Evolutionary conservation across 73 alveolate species (phyloP).

Genomic region (Paramecium tetraurelia): DNA sequence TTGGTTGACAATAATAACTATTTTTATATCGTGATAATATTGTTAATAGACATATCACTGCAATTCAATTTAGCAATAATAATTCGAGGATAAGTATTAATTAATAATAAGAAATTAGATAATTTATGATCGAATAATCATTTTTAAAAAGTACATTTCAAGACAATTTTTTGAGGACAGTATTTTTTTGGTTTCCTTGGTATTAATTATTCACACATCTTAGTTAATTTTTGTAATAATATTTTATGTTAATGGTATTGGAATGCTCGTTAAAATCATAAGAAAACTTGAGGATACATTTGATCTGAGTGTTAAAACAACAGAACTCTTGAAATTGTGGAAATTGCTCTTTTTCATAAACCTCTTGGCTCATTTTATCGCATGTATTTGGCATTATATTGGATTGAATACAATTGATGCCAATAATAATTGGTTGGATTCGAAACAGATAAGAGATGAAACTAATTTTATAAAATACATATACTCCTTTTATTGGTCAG

Average conservation of each 20-base stretch:
- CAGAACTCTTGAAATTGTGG: neutral
- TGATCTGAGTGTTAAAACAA: neutral
- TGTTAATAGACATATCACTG: neutral
- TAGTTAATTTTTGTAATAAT: neutral
- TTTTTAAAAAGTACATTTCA: neutral
- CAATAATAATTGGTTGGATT: neutral
- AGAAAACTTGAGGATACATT: neutral
- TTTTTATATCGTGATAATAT: neutral
- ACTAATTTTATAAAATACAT: conserved; percentile 59
- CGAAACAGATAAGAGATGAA: neutral
- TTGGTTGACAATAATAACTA: neutral
- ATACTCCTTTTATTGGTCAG: conserved; percentile 70
- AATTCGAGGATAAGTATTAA: neutral
- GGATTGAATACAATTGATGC: neutral
- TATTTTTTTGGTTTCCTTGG: neutral
- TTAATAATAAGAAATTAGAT: neutral
- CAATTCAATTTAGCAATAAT: conserved; percentile 14
- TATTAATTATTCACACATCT: neutral
- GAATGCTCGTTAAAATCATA: neutral
- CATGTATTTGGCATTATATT: neutral
- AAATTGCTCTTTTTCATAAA: neutral
- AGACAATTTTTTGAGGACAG: neutral
- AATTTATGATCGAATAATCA: neutral
- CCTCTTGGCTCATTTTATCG: conserved; percentile 41
- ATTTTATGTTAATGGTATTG: neutral